Base-by-base conservation (phyloP, 257 asterid genomes). In the Cordia subcordata region DNA sequence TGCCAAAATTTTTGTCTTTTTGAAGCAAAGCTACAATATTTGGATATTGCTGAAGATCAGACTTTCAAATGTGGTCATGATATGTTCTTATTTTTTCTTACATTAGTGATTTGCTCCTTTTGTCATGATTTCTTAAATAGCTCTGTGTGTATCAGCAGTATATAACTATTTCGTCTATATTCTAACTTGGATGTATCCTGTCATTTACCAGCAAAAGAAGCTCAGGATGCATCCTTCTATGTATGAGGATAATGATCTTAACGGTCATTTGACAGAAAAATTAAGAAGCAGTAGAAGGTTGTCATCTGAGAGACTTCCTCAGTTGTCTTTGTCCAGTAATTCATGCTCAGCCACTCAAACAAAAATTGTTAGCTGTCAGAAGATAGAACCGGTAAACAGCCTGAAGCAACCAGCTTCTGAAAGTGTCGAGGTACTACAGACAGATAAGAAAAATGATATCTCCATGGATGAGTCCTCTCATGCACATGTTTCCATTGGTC, bases 181-280 rank as follows among this genome's bases (percentile, higher is more conserved):
- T 27, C 35, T 27, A 6, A 27, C 35, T 27, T 27, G 35, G 35
- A 27, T 27, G 35, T 6, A 27, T 27, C 35, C 3, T 27, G 3
- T 27, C 35, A 27, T 27, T 1, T 27, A 27, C 35, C 76, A 66
- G 68, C 85, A 68, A 72, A 90, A 83, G 77, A 87, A 69, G 79
- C 66, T 23, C 38, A 77, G 79, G 76, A 79, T 85, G 84, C 79
- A 72, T 71, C 93, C 96, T 68, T 76, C 85, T 22, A 78, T 81
- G 85, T 85, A 87, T 10, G 85, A 81, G 58, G 88, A 81, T 15
- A 63, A 65, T 22, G 63, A 42, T 52, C 64, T 32, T 47, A 56
- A 66, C 47, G 74, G 51, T 57, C 76, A 53, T 47, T 53, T 79
- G 50, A 62, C 66, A 8, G 84, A 73, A 67, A 82, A 71, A 61